A percentile compares a stretch with the other conserved stretches of the same genome.
Evolutionary conservation across 345 rosid species (phyloP).

Genomic region (Sapria himalayana): DNA sequence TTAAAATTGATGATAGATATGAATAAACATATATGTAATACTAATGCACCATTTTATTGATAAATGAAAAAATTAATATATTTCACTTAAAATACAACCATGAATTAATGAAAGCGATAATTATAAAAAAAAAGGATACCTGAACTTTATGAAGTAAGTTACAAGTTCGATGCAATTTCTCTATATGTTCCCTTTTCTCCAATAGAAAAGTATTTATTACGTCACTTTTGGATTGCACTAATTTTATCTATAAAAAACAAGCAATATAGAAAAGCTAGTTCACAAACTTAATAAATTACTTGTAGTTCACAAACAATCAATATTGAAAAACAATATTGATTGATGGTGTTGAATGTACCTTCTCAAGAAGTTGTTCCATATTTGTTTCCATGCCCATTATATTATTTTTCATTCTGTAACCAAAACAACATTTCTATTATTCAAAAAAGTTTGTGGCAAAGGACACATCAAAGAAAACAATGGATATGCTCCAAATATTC

Average conservation of each 20-base stretch:
- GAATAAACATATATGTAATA: too few relatives aligned
- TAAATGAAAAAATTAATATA: too few relatives aligned
- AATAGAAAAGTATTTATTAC: conserved; percentile 83
- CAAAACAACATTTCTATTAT: conserved; percentile 7
- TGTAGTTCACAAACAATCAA: background rate
- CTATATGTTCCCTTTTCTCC: conserved; percentile 89
- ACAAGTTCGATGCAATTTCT: conserved; percentile 85
- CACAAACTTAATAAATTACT: too few relatives aligned
- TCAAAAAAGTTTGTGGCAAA: too few relatives aligned
- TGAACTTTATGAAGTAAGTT: conserved; percentile 97
- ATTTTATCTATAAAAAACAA: conserved; percentile 52
- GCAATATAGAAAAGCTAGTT: too few relatives aligned
- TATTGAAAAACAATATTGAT: conserved; percentile 1
- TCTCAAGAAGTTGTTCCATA: conserved; percentile 86
- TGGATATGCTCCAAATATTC: too few relatives aligned
- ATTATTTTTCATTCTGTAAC: conserved; percentile 84
- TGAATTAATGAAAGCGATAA: too few relatives aligned
- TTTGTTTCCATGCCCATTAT: conserved; percentile 93
- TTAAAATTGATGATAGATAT: too few relatives aligned
- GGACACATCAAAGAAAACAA: too few relatives aligned
- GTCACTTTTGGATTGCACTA: conserved; percentile 94
- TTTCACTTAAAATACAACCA: too few relatives aligned
- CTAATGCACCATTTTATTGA: too few relatives aligned
- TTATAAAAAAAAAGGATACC: too few relatives aligned
- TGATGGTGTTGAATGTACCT: conserved; percentile 20